These are phyloP conservation scores for Eucalyptus marginata DNA, from an alignment of 345 rosid genomes.

Conservation along the genomic window DNA sequence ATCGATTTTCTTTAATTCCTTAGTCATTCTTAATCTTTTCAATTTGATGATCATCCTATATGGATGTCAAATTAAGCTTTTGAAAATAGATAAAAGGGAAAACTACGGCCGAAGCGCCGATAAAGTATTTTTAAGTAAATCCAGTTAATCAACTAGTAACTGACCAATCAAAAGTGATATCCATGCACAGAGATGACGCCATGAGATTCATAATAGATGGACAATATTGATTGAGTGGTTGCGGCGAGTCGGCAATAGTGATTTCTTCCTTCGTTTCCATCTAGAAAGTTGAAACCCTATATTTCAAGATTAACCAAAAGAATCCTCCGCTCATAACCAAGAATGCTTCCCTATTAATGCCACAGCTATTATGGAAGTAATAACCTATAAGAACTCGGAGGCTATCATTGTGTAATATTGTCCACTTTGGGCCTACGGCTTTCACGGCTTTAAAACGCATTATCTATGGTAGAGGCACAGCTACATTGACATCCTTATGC, in stretches of 20 bases:
- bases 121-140: neutral
- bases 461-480: neutral
- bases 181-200: fast-evolving
- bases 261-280: neutral
- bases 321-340: neutral
- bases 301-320: neutral
- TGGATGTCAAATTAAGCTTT: neutral
- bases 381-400: no score
- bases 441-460: fast-evolving
- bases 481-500: neutral
- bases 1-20: neutral
- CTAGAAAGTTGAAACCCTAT: neutral
- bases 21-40: neutral
- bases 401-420: fast-evolving
- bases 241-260: neutral
- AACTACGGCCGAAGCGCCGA: fast-evolving
- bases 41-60: neutral
- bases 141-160: neutral
- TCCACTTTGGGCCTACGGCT: fast-evolving
- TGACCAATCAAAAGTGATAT: neutral
- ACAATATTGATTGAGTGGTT: neutral
- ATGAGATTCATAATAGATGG: neutral
- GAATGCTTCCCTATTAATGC: neutral
- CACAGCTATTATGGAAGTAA: neutral
- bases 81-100: neutral